phyloP scores from a whole-genome alignment of 2,329 filamentous ascomycete species.

The Diaporthe batatas region DNA sequence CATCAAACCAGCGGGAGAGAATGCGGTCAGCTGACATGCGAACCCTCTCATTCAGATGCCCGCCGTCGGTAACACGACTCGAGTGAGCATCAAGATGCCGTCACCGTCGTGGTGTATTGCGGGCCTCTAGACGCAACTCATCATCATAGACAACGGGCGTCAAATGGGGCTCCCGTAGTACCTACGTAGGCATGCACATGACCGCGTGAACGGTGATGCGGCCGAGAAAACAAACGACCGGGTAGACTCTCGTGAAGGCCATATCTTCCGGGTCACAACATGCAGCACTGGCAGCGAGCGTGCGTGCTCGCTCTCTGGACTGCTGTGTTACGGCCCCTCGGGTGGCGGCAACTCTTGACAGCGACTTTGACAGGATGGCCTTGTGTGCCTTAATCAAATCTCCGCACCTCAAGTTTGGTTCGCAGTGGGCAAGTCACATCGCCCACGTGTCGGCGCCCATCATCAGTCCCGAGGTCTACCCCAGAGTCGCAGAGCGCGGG shows the following conservation, averaged over 20 bases:
- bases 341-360: slow-evolving; percentile 18
- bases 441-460: not conserved
- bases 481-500: slow-evolving; percentile 16
- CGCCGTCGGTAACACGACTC: slow-evolving; percentile 1
- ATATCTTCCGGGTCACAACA: not conserved
- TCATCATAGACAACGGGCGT: not conserved
- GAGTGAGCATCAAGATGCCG: slow-evolving; percentile 9
- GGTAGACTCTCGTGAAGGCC: not conserved
- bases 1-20: not conserved
- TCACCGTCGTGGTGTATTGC: not conserved
- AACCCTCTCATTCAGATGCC: not conserved
- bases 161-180: too few species aligned
- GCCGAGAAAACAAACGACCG: not conserved
- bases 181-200: not conserved
- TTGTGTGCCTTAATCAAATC: slow-evolving; percentile 12
- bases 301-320: not conserved
- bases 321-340: slow-evolving; percentile 14
- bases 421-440: slow-evolving; percentile 21
- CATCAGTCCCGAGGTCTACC: too few species aligned
- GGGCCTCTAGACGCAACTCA: not conserved
- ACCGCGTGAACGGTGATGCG: not conserved
- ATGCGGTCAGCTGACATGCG: slow-evolving; percentile 3
- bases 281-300: not conserved
- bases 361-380: not conserved
- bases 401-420: slow-evolving; percentile 8